Evolutionary conservation across 164 flowering plant species (phyloP), one percentile per base, ranked within the genome.

Genomic region (Vitis labrusca): DNA sequence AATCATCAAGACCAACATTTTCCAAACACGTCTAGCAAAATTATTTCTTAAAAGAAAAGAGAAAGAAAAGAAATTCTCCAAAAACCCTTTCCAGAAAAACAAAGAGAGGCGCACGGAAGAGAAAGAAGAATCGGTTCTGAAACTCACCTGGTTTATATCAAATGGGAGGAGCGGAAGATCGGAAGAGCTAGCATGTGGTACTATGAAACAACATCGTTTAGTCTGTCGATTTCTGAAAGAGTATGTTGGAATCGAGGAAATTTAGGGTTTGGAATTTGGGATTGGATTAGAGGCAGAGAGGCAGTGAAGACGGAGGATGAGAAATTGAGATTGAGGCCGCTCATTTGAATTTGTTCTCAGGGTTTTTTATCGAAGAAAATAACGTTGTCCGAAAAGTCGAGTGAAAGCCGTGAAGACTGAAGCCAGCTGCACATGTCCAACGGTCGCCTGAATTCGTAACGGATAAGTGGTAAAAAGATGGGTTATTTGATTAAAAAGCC

Each of bases 141-240:
- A 48, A 29, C 9, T 48, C 27, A 65, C 68, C 68, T 65, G 58
- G 56, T 13, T 67, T 14, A 12, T n/a, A 57, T 67, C 51, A 57
- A 67, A 67, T 27, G 70, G 70, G 8, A 67, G 70, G 17, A 67
- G 62, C 7, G 62, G 62, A 44, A 67, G 70, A 23, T 67, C 61
- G 6, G 48, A 65, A 52, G 67, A 65, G 48, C 15, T 29, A 13
- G 15, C 47, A 27, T 23, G 27, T 23, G 67, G 6, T 37, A 37
- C 27, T 23, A 23, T 23, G 27, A 23, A 23, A 23, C 27, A 23
- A 23, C 47, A 23, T 14, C 67, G 58, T n/a, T 11, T 37, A 37
- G 44, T 16, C 16, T 10, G 58, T 15, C 8, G 66, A 17, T 63
- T 63, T 13, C 56, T n/a, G n/a, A 13, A 11, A 30, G 51, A 63